Evolutionary conservation across 768 basidiomycete genomes (phyloP), one percentile per base, ranked within the genome.

Genomic region (Pleurotus citrinopileatus): DNA sequence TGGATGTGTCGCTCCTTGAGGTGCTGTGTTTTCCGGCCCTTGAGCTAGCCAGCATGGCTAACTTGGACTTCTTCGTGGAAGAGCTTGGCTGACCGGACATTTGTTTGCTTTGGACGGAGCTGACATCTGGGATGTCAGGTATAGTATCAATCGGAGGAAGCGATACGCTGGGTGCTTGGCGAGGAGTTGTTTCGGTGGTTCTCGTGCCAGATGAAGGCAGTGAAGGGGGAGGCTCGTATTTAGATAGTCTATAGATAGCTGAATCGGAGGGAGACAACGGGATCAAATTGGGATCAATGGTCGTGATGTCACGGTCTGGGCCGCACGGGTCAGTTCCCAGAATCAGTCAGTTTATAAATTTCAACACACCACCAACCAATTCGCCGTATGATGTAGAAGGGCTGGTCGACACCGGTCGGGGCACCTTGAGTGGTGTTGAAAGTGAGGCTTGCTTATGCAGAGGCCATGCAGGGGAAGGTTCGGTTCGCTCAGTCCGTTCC

Each of bases 201-300:
- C 69, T 68, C 15, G 78, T 68, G 29, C 72, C 71, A 23, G 75
- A 75, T 4, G 79, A 73, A 56, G 70, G 67, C 61, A 78, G 69
- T 17, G 84, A 83, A 32, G 83, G 83, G 5, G 80, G 74, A 50
- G 76, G 73, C 57, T 86, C 83, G 47, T 79, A 79, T 28, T 71
- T 72, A 10, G 86, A 83, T 27, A 88, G 71, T 26, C 80, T 72
- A 32, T 78, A 73, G n/a, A 87, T 61, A 15, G 88, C 87, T 19
- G 87, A 89, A 1, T 70, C 73, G 20, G 88, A 82, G 36, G 87
- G 87, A 10, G 88, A 89, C 17, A 82, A 78, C 19, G 79, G 76
- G 53, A 84, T 83, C 9, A 67, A 69, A 57, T 86, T 83, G 25
- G 86, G 84, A 65, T 86, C 78, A 42, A 68, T 45, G 10, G 67